phyloP scores from a whole-genome alignment of 2,329 filamentous ascomycete species.

The Lasiodiplodia sp. region DNA sequence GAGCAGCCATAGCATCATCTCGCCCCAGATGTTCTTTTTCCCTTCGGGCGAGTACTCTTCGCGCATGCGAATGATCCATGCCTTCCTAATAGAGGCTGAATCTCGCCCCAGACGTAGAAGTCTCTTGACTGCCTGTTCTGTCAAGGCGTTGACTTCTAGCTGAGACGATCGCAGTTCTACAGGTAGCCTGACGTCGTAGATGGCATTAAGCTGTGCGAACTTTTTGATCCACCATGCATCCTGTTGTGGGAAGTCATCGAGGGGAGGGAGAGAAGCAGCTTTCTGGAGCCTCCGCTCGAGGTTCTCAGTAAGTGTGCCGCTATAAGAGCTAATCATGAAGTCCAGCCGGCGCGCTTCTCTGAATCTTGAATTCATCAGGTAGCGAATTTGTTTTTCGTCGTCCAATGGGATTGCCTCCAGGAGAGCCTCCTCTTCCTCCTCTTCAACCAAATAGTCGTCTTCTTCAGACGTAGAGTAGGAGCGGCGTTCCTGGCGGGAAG shows the following conservation, averaged over 20 bases:
- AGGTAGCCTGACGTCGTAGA: constrained; percentile 18
- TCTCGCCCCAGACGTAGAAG: constrained; percentile 1
- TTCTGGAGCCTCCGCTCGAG: not conserved
- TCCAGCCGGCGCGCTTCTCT: not conserved
- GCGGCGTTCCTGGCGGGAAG: not conserved
- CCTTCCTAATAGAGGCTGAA: not conserved
- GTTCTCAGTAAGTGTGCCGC: not conserved
- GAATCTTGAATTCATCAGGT: constrained; percentile 11
- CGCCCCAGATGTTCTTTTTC: constrained; percentile 46
- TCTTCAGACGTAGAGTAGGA: constrained; percentile 10
- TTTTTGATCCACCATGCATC: constrained; percentile 29
- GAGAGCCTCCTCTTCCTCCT: constrained; percentile 15
- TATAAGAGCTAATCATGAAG: not conserved
- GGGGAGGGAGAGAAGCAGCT: not conserved
- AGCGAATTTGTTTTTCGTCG: not conserved
- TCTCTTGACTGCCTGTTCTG: constrained; percentile 24
- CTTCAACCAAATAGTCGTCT: constrained; percentile 23
- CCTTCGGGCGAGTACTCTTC: not conserved
- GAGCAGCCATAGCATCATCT: constrained; percentile 55
- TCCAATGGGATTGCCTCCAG: not conserved
- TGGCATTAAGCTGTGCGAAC: constrained; percentile 13
- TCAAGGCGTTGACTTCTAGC: constrained; percentile 22
- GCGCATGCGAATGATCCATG: constrained; percentile 9
- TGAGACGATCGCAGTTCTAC: not conserved
- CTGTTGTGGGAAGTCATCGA: constrained; percentile 15